Percentiles rank a stretch among this genome's conserved stretches.
phyloP scores from a whole-genome alignment of 2,329 filamentous ascomycete genomes.

The Calonectria pseudoturangicola region DNA sequence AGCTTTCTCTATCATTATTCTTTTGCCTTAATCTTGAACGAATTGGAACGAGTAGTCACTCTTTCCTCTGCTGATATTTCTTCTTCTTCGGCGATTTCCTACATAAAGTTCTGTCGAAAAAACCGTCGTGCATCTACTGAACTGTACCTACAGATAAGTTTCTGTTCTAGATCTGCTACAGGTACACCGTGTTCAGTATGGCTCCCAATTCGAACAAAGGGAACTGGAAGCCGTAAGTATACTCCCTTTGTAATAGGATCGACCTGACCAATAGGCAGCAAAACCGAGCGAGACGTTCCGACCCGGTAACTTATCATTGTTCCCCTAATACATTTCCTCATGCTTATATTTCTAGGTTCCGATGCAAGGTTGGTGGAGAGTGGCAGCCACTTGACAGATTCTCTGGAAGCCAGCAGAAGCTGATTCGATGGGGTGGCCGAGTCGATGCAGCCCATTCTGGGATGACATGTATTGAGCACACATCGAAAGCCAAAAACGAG shows the following conservation, averaged over 20 bases:
- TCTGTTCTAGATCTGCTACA: neutral
- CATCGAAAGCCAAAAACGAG: slow-evolving; percentile 50
- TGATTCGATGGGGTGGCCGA: slow-evolving; percentile 47
- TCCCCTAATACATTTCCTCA: no score
- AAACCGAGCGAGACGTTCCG: slow-evolving; percentile 19
- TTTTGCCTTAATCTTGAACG: neutral
- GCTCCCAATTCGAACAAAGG: slow-evolving; percentile 43
- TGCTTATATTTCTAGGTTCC: slow-evolving; percentile 52
- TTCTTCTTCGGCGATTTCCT: neutral
- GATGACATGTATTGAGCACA: slow-evolving; percentile 62
- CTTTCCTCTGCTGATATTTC: neutral
- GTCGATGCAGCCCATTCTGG: slow-evolving; percentile 58
- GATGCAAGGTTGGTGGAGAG: slow-evolving; percentile 61
- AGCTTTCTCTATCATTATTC: neutral
- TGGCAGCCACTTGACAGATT: slow-evolving; percentile 59
- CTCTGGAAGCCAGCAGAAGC: slow-evolving; percentile 57
- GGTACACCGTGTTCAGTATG: neutral
- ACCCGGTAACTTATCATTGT: slow-evolving; percentile 34
- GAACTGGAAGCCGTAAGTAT: slow-evolving; percentile 43
- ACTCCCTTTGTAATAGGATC: neutral
- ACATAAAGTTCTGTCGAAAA: neutral
- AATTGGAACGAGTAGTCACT: neutral
- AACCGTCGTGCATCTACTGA: neutral
- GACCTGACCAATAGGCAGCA: slow-evolving; percentile 35
- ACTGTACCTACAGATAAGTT: neutral